A percentile compares a stretch with the other conserved stretches of the same genome.
Evolutionary conservation across 2,329 filamentous ascomycete genomes (phyloP).

Genomic region (Paraphoma sp.): DNA sequence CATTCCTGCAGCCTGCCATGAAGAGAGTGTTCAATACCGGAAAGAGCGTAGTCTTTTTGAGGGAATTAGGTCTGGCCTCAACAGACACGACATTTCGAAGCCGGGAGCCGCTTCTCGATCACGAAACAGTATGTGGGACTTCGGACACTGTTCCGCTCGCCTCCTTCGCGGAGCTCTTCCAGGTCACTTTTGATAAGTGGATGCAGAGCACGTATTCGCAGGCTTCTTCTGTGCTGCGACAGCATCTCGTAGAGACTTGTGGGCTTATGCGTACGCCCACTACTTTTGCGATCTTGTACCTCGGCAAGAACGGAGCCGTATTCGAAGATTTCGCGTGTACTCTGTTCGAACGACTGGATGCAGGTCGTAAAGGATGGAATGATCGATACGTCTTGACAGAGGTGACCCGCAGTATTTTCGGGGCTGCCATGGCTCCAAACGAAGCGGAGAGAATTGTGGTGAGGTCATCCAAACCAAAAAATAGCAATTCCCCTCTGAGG

Average conservation of each 20-base stretch:
- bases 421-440: conserved; percentile 54
- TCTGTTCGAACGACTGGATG: conserved; percentile 78
- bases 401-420: conserved; percentile 75
- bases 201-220: conserved; percentile 76
- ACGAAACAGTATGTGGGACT: conserved; percentile 61
- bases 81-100: conserved; percentile 15
- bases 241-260: conserved; percentile 72
- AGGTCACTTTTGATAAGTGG: conserved; percentile 74
- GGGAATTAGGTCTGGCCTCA: conserved; percentile 67
- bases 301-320: conserved; percentile 75
- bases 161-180: conserved; percentile 79
- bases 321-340: conserved; percentile 70
- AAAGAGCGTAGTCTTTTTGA: conserved; percentile 87
- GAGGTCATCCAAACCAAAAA: conserved; percentile 55
- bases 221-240: conserved; percentile 70
- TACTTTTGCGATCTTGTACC: conserved; percentile 74
- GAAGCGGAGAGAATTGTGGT: conserved; percentile 70
- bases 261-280: conserved; percentile 70
- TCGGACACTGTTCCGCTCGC: conserved; percentile 56
- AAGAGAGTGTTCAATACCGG: conserved; percentile 83
- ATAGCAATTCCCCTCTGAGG: conserved; percentile 65
- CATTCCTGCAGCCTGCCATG: conserved; percentile 74
- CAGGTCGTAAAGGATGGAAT: conserved; percentile 68
- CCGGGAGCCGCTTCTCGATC: conserved; percentile 56
- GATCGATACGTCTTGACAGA: conserved; percentile 84